Evolutionary conservation across 2,329 filamentous ascomycete species (phyloP).

Genomic region (Xylaria sp.): DNA sequence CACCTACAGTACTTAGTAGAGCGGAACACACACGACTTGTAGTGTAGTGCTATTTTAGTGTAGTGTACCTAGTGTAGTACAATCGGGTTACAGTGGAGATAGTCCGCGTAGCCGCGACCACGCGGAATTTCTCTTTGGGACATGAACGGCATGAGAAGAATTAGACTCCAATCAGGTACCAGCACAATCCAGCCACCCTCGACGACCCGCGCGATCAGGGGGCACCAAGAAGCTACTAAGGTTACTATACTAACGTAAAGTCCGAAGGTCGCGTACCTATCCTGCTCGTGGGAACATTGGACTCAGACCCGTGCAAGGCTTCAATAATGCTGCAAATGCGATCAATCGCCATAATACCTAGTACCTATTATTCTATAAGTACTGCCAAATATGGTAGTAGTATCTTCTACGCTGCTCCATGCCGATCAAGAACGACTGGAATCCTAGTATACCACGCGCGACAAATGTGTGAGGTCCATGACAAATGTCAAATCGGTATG

Average conservation of each 20-base stretch:
- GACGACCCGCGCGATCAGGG: neutral
- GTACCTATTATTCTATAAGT: neutral
- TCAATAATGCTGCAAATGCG: neutral
- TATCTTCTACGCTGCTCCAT: neutral
- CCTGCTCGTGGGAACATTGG: no score
- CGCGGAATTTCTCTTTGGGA: conserved; percentile 3
- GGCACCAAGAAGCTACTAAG: no score
- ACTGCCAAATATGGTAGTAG: neutral
- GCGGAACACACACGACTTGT: no score
- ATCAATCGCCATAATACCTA: neutral
- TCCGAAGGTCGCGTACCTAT: no score
- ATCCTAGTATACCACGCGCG: conserved; percentile 10
- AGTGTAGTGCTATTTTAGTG: no score
- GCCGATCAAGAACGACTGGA: neutral
- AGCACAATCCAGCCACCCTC: neutral
- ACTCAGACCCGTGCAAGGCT: neutral
- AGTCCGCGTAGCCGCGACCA: neutral
- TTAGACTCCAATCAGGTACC: neutral
- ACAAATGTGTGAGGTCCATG: conserved; percentile 8
- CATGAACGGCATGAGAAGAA: neutral
- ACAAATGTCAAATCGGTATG: conserved; percentile 22
- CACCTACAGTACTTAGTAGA: no score
- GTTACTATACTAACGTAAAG: no score
- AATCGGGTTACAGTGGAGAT: neutral
- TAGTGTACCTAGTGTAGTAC: neutral